Evolutionary conservation across 306 rosid species (phyloP), one percentile per base, ranked within the genome.

Genomic region (Betula pendula): DNA sequence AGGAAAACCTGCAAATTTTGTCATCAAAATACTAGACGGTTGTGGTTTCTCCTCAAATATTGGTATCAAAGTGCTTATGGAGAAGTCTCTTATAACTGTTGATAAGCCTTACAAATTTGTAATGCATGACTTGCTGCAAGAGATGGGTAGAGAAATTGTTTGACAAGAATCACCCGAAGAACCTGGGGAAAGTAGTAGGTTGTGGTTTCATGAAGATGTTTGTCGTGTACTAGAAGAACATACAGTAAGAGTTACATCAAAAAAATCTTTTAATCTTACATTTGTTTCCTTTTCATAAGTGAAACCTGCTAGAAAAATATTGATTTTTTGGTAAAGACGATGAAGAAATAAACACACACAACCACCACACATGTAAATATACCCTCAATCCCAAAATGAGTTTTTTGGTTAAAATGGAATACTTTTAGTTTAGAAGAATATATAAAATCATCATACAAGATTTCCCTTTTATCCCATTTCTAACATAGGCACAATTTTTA

Each of bases 191-290:
- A 68, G 77, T 12, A 78, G 84, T 68, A 79, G 88, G 50, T 58
- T 85, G 53, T 85, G 85, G 77, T 58, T 73, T 72, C 48, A 60
- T 8, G 74, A 75, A 3, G 86, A 85, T 45, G 44, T 81, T 20
- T 47, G 58, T 47, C 55, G 76, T 12, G 70, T 85, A 19, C 22
- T 85, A 14, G 22, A 51, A 68, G 75, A 68, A 5, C 68, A 79
- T 44, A 72, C 48, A 44, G 59, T 73, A 48, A 31, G 49, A 27
- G 38, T 44, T 48, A 13, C 9, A 25, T 6, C 20, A 33, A 1
- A 43, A n/a, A 10, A 50, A 20, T 29, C 20, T 44, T 44, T 44
- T 44, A 11, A 44, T 9, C n/a, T 44, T 9, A 44, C 48, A 8
- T 44, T 44, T 11, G 2, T 44, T 44, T 11, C 13, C 13, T 10